Evolutionary conservation across 306 rosid species (phyloP), one percentile per base, ranked within the genome.

Genomic region (Dryas alaskensis): DNA sequence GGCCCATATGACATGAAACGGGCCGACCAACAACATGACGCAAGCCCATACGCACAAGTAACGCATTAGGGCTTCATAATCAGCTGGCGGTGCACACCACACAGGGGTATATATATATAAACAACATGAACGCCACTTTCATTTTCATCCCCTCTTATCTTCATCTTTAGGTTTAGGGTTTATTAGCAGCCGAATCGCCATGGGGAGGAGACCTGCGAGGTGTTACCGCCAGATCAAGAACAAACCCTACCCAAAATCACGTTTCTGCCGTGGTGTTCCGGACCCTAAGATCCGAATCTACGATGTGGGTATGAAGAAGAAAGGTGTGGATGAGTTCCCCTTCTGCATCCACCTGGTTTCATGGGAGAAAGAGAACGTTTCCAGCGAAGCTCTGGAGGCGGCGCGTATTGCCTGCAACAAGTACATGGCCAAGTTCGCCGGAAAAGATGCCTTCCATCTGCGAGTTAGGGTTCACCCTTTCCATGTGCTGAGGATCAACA

Each of bases 271-370:
- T 9, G 92, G 93, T 7, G 90, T 87, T 10, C 90, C 97, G 0
- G 92, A 91, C 48, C 87, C 92, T 0, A 86, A 90, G 81, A 86
- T 90, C 75, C 84, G 92, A 46, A 90, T 90, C 67, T 88, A 86
- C n/a, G 98, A 92, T 81, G 98, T 92, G 46, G 98, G 98, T 2
- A 90, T 88, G 96, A 92, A 92, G 82, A 92, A 78, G 92, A 92
- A 90, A 60, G 98, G 96, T 48, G 96, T 90, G 40, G 96, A 92
- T 57, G 98, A 92, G 78, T 92, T 92, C 75, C 98, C 98, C 1
- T 92, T 90, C 87, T 92, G 94, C 3, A 96, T 92, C 40, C 98
- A 92, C 76, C 86, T 92, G 19, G 98, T 92, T 42, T 86, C 92
- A 1, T 92, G 98, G 96, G 98, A 92, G 72, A 92, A 92, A 70